Percentiles rank a stretch among this genome's conserved stretches.
Conservation (phyloP, 2,329 filamentous ascomycete genomes). For the Acrocalymma vagum region DNA sequence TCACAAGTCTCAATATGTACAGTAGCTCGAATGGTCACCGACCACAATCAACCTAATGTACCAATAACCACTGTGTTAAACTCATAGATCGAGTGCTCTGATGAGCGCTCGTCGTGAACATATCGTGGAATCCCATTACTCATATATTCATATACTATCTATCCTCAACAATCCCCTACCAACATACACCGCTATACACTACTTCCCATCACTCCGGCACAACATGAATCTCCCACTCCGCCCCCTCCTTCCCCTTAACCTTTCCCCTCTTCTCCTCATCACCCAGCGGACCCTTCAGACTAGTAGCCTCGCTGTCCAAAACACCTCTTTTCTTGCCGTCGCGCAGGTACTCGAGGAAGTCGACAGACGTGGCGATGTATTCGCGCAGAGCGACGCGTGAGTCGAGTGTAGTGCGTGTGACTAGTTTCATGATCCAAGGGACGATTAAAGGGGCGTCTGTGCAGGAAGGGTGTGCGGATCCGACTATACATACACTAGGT, state of each 20-base stretch:
- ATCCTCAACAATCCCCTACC: no score
- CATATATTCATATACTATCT: neutral
- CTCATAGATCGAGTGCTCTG: no score
- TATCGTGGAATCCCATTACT: no score
- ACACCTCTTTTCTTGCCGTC: conserved; percentile 55
- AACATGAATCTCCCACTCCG: conserved; percentile 55
- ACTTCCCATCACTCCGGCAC: conserved; percentile 33
- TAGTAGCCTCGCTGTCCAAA: conserved; percentile 59
- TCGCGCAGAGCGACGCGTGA: conserved; percentile 64
- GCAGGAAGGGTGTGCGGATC: conserved; percentile 66
- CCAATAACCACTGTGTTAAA: no score
- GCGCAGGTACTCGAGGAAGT: conserved; percentile 63
- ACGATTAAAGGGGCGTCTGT: conserved; percentile 73
- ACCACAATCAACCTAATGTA: no score
- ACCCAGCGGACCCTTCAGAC: conserved; percentile 44
- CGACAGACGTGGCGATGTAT: conserved; percentile 67
- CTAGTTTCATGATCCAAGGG: conserved; percentile 67
- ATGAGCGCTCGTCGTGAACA: no score
- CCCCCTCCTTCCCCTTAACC: conserved; percentile 33
- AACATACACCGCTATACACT: no score
- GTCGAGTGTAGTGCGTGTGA: conserved; percentile 68
- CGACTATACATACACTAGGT: conserved; percentile 24
- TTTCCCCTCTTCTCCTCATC: conserved; percentile 33
- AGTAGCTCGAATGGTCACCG: no score
- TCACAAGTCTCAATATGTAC: no score